Conservation (phyloP, 352 stramenopile species). For the Phytophthora palmivora region DNA sequence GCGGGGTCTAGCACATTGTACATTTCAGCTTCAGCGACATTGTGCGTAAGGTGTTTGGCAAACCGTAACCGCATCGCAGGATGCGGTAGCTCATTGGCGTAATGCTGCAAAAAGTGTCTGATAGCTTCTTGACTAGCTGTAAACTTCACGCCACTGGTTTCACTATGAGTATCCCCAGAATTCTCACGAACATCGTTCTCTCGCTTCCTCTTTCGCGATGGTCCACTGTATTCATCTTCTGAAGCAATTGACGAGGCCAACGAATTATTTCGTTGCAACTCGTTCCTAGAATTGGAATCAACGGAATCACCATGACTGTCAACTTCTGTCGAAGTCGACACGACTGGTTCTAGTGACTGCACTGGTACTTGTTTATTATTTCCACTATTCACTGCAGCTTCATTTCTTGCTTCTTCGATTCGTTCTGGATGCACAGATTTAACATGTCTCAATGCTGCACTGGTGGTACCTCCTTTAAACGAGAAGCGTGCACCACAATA, state of each 20-base stretch:
- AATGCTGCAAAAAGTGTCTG: constrained; percentile 48
- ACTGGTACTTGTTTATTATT: not conserved
- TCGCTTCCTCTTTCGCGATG: constrained; percentile 34
- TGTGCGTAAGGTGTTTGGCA: constrained; percentile 53
- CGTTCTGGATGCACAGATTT: constrained; percentile 45
- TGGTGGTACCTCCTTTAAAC: constrained; percentile 62
- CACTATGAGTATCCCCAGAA: not conserved
- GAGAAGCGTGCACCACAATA: constrained; percentile 60
- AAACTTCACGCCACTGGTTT: constrained; percentile 2
- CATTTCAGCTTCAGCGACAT: constrained; percentile 61
- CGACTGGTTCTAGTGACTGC: not conserved
- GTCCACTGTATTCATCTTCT: constrained; percentile 8
- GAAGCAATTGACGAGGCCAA: constrained; percentile 1
- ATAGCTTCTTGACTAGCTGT: constrained; percentile 53
- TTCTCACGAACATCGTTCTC: constrained; percentile 6
- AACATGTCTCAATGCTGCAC: constrained; percentile 56
- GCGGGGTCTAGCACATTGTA: constrained; percentile 67
- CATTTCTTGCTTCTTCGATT: not conserved
- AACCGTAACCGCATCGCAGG: constrained; percentile 41
- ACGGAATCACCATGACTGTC: not conserved
- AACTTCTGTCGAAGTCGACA: not conserved
- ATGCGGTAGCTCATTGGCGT: constrained; percentile 38
- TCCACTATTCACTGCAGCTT: not conserved
- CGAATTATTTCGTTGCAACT: not conserved
- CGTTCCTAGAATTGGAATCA: not conserved